Conservation (phyloP, 2,329 filamentous ascomycete genomes). For the Verticillium zaregamsianum region DNA sequence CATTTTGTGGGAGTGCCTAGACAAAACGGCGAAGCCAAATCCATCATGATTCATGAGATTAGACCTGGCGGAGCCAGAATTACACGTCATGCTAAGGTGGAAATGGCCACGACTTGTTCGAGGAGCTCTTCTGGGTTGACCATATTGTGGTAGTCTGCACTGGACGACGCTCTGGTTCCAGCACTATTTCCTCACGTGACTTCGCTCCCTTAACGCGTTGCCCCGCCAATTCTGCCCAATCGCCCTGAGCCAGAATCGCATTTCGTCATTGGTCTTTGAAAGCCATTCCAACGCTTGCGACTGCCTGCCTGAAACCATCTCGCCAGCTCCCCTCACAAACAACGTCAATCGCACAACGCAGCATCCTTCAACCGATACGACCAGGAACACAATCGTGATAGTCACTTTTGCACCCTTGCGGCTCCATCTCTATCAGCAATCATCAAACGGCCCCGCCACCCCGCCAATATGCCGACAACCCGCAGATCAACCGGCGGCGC, state of each 20-base stretch:
- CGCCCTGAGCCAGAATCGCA: neutral
- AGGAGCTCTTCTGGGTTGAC: too few relatives aligned
- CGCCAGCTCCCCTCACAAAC: neutral
- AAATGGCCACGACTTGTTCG: too few relatives aligned
- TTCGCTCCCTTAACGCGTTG: constrained; percentile 47
- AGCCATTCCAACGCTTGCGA: neutral
- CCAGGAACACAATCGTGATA: neutral
- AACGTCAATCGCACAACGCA: neutral
- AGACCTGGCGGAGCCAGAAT: too few relatives aligned
- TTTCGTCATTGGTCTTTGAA: constrained; percentile 11
- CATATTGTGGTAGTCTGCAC: neutral
- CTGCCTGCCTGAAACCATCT: neutral
- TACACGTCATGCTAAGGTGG: too few relatives aligned
- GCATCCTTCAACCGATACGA: neutral
- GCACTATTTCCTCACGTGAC: constrained; percentile 35
- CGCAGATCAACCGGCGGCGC: constrained; percentile 41
- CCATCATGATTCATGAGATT: neutral
- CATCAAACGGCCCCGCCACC: neutral
- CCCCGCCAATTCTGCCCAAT: constrained; percentile 39
- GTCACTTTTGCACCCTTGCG: neutral
- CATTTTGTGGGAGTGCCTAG: neutral
- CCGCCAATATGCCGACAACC: constrained; percentile 41
- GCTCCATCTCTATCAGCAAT: constrained; percentile 6
- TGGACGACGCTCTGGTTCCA: constrained; percentile 3
- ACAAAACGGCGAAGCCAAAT: neutral